These are phyloP conservation scores for Aspergillus quadrilineatus DNA, from an alignment of 2,329 filamentous ascomycete species.

Conservation along the genomic window DNA sequence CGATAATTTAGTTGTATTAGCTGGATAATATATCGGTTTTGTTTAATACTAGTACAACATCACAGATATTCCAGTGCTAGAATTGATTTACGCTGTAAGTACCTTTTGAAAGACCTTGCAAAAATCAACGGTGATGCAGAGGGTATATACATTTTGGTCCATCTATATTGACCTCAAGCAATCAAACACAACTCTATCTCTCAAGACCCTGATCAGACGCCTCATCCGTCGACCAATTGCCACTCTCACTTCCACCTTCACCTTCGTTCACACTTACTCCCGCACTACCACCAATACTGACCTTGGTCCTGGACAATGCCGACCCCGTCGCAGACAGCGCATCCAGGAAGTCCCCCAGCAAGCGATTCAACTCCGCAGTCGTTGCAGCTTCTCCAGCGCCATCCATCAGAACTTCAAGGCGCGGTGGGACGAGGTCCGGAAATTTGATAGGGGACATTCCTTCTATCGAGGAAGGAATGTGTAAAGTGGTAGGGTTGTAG, in stretches of 20 bases:
- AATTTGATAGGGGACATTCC: conserved; percentile 31
- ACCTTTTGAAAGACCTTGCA: too few relatives aligned
- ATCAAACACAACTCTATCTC: neutral
- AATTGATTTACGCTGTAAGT: too few relatives aligned
- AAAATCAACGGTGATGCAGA: too few relatives aligned
- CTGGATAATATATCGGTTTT: too few relatives aligned
- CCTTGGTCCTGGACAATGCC: conserved; percentile 22
- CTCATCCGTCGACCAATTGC: neutral
- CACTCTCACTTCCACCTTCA: neutral
- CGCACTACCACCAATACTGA: neutral
- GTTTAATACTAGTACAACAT: too few relatives aligned
- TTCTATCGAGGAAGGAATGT: neutral
- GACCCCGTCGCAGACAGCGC: conserved; percentile 40
- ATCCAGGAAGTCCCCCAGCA: conserved; percentile 42
- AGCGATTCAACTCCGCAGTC: conserved; percentile 40
- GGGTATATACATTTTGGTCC: neutral
- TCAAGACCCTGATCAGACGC: neutral
- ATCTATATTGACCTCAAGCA: neutral
- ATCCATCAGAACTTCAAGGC: conserved; percentile 38
- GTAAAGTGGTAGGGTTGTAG: conserved; percentile 5
- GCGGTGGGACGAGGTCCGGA: conserved; percentile 40
- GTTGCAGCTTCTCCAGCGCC: conserved; percentile 39
- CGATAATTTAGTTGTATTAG: too few relatives aligned
- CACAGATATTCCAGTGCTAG: too few relatives aligned
- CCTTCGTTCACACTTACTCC: neutral